phyloP scores from a whole-genome alignment of 202 grass and related monocot genomes.

The Setaria italica region DNA sequence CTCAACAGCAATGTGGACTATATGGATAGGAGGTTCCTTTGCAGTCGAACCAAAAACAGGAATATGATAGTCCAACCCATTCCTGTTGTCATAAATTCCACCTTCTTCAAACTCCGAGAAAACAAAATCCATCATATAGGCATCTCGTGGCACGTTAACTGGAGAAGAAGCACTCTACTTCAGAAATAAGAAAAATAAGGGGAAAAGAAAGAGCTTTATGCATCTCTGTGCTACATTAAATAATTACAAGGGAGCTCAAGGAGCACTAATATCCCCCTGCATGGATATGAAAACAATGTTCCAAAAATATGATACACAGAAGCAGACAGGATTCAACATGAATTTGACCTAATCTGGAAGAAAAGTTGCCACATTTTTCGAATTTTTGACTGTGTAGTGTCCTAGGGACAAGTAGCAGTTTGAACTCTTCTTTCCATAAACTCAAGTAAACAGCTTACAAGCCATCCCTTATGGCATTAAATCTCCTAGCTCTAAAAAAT shows the following conservation, averaged over 20 bases:
- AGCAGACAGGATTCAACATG: conserved; percentile 14
- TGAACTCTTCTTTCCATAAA: background rate
- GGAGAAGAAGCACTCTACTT: conserved; percentile 41
- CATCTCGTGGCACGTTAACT: conserved; percentile 80
- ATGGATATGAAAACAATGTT: conserved; percentile 27
- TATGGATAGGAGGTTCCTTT: conserved; percentile 78
- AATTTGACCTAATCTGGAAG: conserved; percentile 2
- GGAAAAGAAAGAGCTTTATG: background rate
- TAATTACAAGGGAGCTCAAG: conserved; percentile 15
- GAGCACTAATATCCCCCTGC: conserved; percentile 14
- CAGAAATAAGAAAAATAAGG: background rate
- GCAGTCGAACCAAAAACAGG: conserved; percentile 64
- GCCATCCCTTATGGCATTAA: too few relatives aligned
- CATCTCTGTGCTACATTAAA: conserved; percentile 27
- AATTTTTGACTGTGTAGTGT: conserved; percentile 14
- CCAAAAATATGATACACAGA: background rate
- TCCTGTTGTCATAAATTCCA: conserved; percentile 85
- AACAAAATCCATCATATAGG: conserved; percentile 97
- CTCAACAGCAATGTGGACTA: conserved; percentile 89
- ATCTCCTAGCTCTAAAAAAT: too few relatives aligned
- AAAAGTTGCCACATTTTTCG: background rate
- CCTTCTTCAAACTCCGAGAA: conserved; percentile 87
- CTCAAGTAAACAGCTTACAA: too few relatives aligned
- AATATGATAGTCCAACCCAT: conserved; percentile 89
- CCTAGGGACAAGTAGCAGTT: background rate